These are phyloP conservation scores for Urtica urens DNA, from an alignment of 306 rosid genomes.

Conservation along the genomic window DNA sequence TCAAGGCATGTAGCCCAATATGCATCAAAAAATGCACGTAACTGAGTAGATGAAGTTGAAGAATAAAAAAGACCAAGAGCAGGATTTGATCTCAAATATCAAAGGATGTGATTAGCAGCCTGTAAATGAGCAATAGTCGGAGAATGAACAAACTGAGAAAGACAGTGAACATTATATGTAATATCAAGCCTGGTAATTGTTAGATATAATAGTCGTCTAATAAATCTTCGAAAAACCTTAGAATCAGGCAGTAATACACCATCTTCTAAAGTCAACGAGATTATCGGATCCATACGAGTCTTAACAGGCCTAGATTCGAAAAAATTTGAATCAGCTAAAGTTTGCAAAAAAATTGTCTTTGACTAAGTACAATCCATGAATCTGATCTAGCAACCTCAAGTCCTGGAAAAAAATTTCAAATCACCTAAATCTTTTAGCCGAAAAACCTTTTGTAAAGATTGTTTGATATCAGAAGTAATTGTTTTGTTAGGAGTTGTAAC, in stretches of 20 bases:
- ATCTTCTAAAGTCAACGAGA: neutral
- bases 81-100: neutral
- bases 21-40: neutral
- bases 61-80: neutral
- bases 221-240: neutral
- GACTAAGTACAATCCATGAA: neutral
- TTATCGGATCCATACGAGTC: neutral
- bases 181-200: neutral
- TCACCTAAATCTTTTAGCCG: neutral
- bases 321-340: neutral
- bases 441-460: neutral
- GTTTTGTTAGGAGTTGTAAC: neutral
- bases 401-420: neutral
- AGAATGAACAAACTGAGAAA: neutral
- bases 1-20: neutral
- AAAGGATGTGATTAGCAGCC: neutral
- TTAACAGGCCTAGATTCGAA: neutral
- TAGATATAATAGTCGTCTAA: neutral
- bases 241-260: neutral
- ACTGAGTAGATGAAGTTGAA: neutral
- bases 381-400: neutral
- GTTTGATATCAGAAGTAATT: neutral
- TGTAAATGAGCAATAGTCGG: neutral
- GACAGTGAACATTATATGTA: neutral
- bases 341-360: neutral